Evolutionary conservation across 2,329 filamentous ascomycete genomes (phyloP).

Genomic region (Xylariaceae sp.): DNA sequence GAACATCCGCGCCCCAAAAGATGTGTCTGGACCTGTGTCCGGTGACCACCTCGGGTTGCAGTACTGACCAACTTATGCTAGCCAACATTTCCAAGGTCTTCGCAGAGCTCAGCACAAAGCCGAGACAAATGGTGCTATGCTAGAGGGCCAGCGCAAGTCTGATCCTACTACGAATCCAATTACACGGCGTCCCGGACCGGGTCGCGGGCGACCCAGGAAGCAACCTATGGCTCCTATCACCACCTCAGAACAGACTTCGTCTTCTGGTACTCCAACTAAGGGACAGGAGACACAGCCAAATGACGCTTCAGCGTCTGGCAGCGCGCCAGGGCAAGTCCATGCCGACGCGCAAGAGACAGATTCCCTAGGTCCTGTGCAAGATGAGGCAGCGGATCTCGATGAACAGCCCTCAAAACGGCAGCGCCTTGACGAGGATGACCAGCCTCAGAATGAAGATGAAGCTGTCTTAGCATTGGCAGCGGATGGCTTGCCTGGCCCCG

Average conservation of each 20-base stretch:
- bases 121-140: slow-evolving; percentile 42
- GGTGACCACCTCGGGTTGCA: slow-evolving; percentile 1
- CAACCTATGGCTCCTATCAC: slow-evolving; percentile 32
- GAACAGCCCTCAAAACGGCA: slow-evolving; percentile 38
- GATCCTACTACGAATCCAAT: slow-evolving; percentile 62
- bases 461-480: slow-evolving; percentile 35
- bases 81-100: slow-evolving; percentile 64
- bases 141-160: slow-evolving; percentile 42
- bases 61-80: slow-evolving; percentile 34
- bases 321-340: slow-evolving; percentile 16
- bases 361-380: slow-evolving; percentile 23
- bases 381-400: slow-evolving; percentile 24
- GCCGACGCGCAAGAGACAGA: slow-evolving; percentile 22
- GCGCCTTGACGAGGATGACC: slow-evolving; percentile 31
- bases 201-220: slow-evolving; percentile 58
- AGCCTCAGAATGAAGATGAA: slow-evolving; percentile 29
- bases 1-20: background rate
- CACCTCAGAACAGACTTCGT: slow-evolving; percentile 10
- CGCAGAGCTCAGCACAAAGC: slow-evolving; percentile 58
- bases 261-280: slow-evolving; percentile 5
- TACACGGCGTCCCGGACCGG: slow-evolving; percentile 61
- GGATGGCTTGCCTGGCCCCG: slow-evolving; percentile 28
- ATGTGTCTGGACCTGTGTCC: background rate
- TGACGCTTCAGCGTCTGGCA: slow-evolving; percentile 9
- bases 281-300: slow-evolving; percentile 14